These are phyloP conservation scores for Colletotrichum aenigma DNA, from an alignment of 2,329 filamentous ascomycete genomes.

Conservation along the genomic window DNA sequence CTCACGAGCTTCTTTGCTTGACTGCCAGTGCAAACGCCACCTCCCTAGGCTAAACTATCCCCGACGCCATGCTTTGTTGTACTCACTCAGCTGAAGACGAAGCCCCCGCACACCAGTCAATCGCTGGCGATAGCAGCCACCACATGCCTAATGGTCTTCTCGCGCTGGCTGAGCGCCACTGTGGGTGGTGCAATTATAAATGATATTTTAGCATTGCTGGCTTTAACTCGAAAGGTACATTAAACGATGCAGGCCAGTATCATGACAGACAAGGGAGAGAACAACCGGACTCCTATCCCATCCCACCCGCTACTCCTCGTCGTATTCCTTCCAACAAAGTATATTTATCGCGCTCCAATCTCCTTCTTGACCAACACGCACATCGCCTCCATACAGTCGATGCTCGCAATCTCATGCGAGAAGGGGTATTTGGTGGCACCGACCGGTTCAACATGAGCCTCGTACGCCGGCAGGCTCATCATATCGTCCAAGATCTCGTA, in stretches of 20 bases:
- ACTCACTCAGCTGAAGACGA: background rate
- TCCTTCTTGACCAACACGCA: constrained; percentile 30
- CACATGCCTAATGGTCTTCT: background rate
- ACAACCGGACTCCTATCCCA: background rate
- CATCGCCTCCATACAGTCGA: constrained; percentile 33
- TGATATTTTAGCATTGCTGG: background rate
- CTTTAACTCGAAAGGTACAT: background rate
- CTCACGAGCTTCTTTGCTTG: background rate
- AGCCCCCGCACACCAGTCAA: background rate
- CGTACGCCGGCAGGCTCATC: background rate
- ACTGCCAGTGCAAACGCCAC: background rate
- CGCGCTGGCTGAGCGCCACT: background rate
- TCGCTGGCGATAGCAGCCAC: background rate
- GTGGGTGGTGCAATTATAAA: background rate
- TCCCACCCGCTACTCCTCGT: background rate
- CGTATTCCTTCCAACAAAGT: background rate
- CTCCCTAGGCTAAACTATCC: background rate
- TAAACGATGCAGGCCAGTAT: background rate
- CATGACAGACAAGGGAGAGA: background rate
- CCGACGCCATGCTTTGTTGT: background rate
- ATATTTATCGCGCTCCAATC: background rate
- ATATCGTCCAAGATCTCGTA: constrained; percentile 29
- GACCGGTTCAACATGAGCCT: constrained; percentile 15
- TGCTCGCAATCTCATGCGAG: constrained; percentile 26
- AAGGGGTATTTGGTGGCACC: constrained; percentile 23